These are phyloP conservation scores for Naematelia encephala DNA, from an alignment of 768 basidiomycete species.

Conservation along the genomic window DNA sequence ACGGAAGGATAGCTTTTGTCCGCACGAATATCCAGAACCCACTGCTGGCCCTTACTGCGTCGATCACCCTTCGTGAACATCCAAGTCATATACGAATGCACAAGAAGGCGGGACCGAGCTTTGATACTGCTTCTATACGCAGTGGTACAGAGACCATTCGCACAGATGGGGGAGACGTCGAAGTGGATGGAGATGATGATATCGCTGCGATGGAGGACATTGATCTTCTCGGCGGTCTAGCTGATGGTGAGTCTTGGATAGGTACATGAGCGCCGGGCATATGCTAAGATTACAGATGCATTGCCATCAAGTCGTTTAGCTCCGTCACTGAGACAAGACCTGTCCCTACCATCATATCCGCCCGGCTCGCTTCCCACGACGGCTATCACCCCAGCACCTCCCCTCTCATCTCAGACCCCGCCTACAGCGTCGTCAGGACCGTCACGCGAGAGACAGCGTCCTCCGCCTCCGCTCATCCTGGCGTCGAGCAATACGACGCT, in stretches of 20 bases:
- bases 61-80: constrained; percentile 75
- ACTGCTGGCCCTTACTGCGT: constrained; percentile 75
- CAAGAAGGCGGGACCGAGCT: constrained; percentile 10
- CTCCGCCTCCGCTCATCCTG: constrained; percentile 42
- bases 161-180: constrained; percentile 44
- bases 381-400: constrained; percentile 20
- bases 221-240: constrained; percentile 59
- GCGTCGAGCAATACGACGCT: constrained; percentile 58
- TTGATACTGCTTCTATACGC: constrained; percentile 22
- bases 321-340: constrained; percentile 62
- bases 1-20: constrained; percentile 61
- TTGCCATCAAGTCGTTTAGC: constrained; percentile 73
- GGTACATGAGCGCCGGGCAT: not conserved
- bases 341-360: constrained; percentile 59
- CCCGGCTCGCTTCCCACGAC: constrained; percentile 52
- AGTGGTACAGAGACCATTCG: constrained; percentile 22
- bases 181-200: constrained; percentile 50
- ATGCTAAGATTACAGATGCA: not conserved
- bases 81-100: constrained; percentile 13
- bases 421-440: constrained; percentile 55
- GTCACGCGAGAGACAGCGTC: constrained; percentile 21
- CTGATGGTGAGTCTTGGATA: constrained; percentile 56
- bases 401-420: constrained; percentile 55
- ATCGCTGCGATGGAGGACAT: constrained; percentile 64
- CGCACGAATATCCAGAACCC: constrained; percentile 68